phyloP scores from a whole-genome alignment of 1,284 basidiomycete species.

The Stereum hirsutum region DNA sequence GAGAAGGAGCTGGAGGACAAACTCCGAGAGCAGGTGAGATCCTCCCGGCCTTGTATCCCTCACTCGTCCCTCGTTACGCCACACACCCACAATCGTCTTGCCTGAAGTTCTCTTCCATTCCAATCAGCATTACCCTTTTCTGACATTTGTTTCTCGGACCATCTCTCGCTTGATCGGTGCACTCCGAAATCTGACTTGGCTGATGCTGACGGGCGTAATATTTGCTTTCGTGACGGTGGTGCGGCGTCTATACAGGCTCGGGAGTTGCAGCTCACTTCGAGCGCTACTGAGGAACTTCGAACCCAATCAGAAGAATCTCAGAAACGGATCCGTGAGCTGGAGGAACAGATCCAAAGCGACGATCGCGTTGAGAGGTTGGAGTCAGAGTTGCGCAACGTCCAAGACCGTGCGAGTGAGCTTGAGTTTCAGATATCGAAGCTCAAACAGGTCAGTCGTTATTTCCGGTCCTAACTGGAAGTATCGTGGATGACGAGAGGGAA shows the following conservation, averaged over 20 bases:
- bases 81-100: too few species aligned
- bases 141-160: too few species aligned
- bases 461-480: not conserved
- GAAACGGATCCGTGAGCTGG: conserved; percentile 55
- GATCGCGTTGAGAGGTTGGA: conserved; percentile 70
- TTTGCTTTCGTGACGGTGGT: conserved; percentile 2
- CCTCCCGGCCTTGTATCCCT: conserved; percentile 3
- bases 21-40: conserved; percentile 54
- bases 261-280: conserved; percentile 53
- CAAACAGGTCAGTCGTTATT: conserved; percentile 46
- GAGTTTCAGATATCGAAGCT: conserved; percentile 72
- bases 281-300: conserved; percentile 42
- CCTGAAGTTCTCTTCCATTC: not conserved
- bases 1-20: conserved; percentile 51
- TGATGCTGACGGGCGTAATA: conserved; percentile 2
- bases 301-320: conserved; percentile 43
- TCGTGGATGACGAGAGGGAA: not conserved
- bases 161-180: too few species aligned
- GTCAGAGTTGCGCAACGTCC: conserved; percentile 60
- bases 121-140: not conserved
- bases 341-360: conserved; percentile 74
- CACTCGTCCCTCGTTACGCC: too few species aligned
- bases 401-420: conserved; percentile 71
- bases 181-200: too few species aligned
- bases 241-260: conserved; percentile 47